A percentile compares a stretch with the other conserved stretches of the same genome.
Evolutionary conservation across 2,329 filamentous ascomycete genomes (phyloP).

Genomic region (Nannizzia gypsea): DNA sequence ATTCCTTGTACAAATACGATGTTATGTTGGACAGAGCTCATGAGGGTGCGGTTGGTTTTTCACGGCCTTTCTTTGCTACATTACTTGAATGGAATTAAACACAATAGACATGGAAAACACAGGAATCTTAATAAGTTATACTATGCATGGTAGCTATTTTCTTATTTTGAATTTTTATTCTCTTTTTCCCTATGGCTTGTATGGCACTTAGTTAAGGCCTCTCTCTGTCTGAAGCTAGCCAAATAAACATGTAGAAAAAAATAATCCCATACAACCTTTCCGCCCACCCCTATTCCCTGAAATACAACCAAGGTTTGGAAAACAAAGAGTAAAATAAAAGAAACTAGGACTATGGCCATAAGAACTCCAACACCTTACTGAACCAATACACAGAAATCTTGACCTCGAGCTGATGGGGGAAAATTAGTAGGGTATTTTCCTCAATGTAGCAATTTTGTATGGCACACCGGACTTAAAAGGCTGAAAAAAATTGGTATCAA

Average conservation of each 20-base stretch:
- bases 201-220: not conserved
- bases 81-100: not conserved
- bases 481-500: not conserved
- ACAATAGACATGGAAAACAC: not conserved
- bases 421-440: not conserved
- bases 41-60: not conserved
- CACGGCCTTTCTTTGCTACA: not conserved
- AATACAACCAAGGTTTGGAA: not conserved
- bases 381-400: not conserved
- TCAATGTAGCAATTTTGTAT: not conserved
- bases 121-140: not conserved
- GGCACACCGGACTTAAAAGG: not conserved
- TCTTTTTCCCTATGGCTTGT: not conserved
- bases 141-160: not conserved
- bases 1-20: not conserved
- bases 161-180: not conserved
- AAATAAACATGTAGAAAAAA: not conserved
- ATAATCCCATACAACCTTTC: not conserved
- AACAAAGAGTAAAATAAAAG: not conserved
- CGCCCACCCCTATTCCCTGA: not conserved
- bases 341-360: not conserved
- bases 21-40: not conserved
- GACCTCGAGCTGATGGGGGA: not conserved
- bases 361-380: slow-evolving; percentile 1
- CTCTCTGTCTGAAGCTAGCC: not conserved